These are phyloP conservation scores for Kwoniella bestiolae DNA, from an alignment of 768 basidiomycete genomes.

Conservation along the genomic window DNA sequence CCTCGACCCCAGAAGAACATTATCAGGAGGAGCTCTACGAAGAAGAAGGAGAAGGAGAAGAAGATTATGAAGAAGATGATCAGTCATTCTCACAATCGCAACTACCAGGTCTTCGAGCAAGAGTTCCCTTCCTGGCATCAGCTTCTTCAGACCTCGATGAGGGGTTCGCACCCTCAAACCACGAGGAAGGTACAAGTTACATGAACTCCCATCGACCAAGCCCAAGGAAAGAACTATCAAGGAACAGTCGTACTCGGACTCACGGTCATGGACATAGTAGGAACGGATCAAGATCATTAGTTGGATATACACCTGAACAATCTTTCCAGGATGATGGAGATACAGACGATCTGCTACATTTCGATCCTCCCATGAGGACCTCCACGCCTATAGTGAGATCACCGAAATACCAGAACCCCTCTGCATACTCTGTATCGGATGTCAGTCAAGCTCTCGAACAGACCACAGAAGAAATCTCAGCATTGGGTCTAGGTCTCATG, in stretches of 20 bases:
- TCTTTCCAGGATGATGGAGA: constrained; percentile 28
- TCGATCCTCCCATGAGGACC: constrained; percentile 38
- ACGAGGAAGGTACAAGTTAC: constrained; percentile 22
- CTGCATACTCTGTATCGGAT: constrained; percentile 48
- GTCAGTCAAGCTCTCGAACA: constrained; percentile 24
- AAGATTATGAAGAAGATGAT: background rate
- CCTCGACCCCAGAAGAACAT: background rate
- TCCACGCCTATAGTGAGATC: constrained; percentile 40
- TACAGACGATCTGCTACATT: constrained; percentile 1
- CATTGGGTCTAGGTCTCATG: constrained; percentile 12
- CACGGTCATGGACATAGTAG: constrained; percentile 2
- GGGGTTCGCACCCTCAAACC: constrained; percentile 30
- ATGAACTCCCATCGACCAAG: constrained; percentile 19
- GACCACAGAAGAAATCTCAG: constrained; percentile 21
- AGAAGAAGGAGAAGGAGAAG: background rate
- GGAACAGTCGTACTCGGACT: background rate
- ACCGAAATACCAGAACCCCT: constrained; percentile 81
- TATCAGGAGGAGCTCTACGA: background rate
- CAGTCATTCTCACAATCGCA: constrained; percentile 5
- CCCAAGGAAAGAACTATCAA: constrained; percentile 33
- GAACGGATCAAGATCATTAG: constrained; percentile 30
- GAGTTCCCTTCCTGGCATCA: constrained; percentile 48
- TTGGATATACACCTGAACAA: constrained; percentile 43
- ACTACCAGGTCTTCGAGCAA: constrained; percentile 13
- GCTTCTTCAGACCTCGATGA: constrained; percentile 52